Base-by-base conservation (phyloP, 2,329 filamentous ascomycete species). In the Stachybotrys chartarum region DNA sequence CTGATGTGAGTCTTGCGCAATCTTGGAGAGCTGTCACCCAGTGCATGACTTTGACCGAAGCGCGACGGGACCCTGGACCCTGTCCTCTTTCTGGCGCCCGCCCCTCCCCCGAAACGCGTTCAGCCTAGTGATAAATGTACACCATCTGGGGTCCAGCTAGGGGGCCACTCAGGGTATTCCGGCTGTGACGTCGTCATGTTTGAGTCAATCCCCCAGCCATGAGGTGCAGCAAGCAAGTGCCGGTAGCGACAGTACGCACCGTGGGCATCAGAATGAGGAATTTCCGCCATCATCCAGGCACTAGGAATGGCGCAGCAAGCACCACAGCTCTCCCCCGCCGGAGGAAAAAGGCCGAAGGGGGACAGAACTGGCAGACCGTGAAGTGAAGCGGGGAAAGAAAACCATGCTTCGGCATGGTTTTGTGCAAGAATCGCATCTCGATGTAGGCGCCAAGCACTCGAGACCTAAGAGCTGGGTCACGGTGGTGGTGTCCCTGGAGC, bases 391-490 rank as follows among this genome's bases (percentile, higher is more conserved):
- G 59, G 57, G 50, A 55, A 59, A 54, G 51, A 55, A 59, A 53
- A 52, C 56, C 61, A 64, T 61, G 47, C 52, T 53, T 51, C 54
- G 58, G 48, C 58, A 64, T 65, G 61, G 59, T 55, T 55, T 64
- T 62, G 61, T 61, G 58, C 32, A 52, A 63, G 60, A 66, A 61
- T 64, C 50, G 63, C 64, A 66, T 66, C 51, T 59, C 30, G 47
- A 54, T 31, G 52, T 50, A 46, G 50, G 46, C 30, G 50, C 18
- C 31, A 49, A 54, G 50, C 39, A 51, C 17, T 54, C 3, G 24
- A 24, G 24, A 24, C 24, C 24, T 24, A 49, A 53, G 54, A 54
- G 51, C 52, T 54, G 14, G 50, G 39, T 39, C 46, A 48, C 49
- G 50, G 50, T 49, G 56, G 53, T 45, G 35, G 56, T 50, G 35